A percentile compares a stretch with the other conserved stretches of the same genome.
These are phyloP conservation scores for Podila horticola DNA, from an alignment of 192 early-diverging fungal species.

Conservation along the genomic window DNA sequence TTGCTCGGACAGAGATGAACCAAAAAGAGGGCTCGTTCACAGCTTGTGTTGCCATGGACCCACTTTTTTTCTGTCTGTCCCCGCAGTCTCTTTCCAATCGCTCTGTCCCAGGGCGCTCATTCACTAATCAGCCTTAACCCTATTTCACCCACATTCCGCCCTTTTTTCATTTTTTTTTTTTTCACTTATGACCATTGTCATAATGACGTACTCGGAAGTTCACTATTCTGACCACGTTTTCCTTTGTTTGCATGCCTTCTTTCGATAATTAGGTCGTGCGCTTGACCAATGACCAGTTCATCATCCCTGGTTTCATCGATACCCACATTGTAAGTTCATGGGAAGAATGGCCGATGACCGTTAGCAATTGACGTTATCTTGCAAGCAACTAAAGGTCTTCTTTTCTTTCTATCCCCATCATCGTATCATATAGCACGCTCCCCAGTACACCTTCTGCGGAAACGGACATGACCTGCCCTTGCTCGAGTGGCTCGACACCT, in stretches of 20 bases:
- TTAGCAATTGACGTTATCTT: background rate
- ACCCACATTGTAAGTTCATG: slow-evolving; percentile 78
- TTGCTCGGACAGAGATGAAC: background rate
- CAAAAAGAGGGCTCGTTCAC: background rate
- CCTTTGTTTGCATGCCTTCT: slow-evolving; percentile 1
- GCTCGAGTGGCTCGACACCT: slow-evolving; percentile 89
- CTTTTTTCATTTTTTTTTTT: background rate
- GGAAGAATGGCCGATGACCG: too few species aligned
- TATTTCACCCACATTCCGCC: slow-evolving; percentile 40
- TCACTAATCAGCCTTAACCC: slow-evolving; percentile 14
- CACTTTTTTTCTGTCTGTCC: background rate
- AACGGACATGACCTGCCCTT: slow-evolving; percentile 91
- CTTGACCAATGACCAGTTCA: slow-evolving; percentile 71
- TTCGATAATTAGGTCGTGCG: slow-evolving; percentile 8
- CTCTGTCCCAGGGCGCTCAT: too few species aligned
- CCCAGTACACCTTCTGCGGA: slow-evolving; percentile 90
- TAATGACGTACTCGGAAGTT: background rate
- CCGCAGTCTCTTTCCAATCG: too few species aligned
- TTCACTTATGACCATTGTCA: background rate
- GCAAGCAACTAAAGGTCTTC: background rate
- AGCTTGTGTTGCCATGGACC: too few species aligned
- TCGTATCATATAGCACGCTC: slow-evolving; percentile 89
- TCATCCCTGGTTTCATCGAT: slow-evolving; percentile 93
- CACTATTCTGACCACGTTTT: background rate
- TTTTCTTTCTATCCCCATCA: background rate